Base-by-base conservation (phyloP, 129 eudicot genomes). In the Ambrosia trifida region DNA sequence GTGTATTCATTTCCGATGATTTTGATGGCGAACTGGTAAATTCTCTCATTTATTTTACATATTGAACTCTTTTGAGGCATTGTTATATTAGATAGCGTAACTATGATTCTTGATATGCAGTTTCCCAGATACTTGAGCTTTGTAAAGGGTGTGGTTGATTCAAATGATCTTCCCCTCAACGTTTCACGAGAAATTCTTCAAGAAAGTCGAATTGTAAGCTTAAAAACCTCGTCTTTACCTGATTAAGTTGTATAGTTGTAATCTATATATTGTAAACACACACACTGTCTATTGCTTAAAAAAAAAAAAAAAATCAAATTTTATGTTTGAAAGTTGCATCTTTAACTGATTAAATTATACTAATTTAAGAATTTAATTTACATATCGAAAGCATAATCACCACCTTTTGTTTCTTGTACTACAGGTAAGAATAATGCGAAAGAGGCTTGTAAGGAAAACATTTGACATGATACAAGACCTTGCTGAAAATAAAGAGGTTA, bases 1-100 rank as follows among this genome's bases (percentile, higher is more conserved):
- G 98, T 52, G 98, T 94, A 6, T 94, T 94, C 68, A 94, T 89
- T 79, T 94, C 98, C 53, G 98, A 94, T 79, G 98, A 94, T 85
- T 94, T 94, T 84, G 98, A 94, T 79, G 98, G 98, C 47, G 98
- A 94, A 84, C 79, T 94, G 88, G 98, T 94, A 68, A 82, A 85
- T 66, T 38, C 40, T 36, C 0, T 50, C 5, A 4, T n/a, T 49
- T 24, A 38, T 7, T 57, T n/a, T 16, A 58, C 47, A 35, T 1
- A 2, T 53, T 53, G 10, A 52, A 74, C 19, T 7, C 19, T 64
- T 16, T 14, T 7, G 3, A 40, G 10, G 35, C 32, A 18, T 18
- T 66, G 35, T 24, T 66, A 54, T 51, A 51, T 54, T 53, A 8
- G 7, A 8, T 66, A 14, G 1, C 24, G 20, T 73, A 70, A 60